These are phyloP conservation scores for Cardiospermum halicacabum DNA, from an alignment of 345 rosid genomes.

Conservation along the genomic window DNA sequence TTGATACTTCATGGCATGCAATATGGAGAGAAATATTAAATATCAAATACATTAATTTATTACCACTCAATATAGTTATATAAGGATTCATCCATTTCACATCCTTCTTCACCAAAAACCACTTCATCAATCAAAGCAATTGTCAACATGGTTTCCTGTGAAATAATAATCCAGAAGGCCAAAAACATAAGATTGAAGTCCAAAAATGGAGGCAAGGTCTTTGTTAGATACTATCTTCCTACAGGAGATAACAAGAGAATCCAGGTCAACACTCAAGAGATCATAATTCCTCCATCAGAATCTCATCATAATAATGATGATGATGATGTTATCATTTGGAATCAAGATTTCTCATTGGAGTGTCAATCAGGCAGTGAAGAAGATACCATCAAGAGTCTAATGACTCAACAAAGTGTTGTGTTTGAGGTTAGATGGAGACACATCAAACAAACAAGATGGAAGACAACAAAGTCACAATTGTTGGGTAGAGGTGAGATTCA, in stretches of 20 bases:
- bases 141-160: no score
- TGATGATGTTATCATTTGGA: slow-evolving; percentile 33
- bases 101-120: no score
- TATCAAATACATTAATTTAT: no score
- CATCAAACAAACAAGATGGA: slow-evolving; percentile 13
- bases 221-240: no score
- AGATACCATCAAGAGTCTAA: slow-evolving; percentile 31
- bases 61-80: no score
- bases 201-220: no score
- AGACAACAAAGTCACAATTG: slow-evolving; percentile 42
- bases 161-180: no score
- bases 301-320: background rate
- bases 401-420: slow-evolving; percentile 43
- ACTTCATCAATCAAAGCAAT: no score
- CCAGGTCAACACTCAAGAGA: slow-evolving; percentile 44
- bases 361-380: slow-evolving; percentile 58
- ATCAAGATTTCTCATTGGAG: slow-evolving; percentile 54
- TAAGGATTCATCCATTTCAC: no score
- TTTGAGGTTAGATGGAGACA: slow-evolving; percentile 62
- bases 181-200: no score
- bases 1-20: no score
- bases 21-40: no score
- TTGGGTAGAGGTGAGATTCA: slow-evolving; percentile 54
- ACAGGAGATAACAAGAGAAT: slow-evolving; percentile 48
- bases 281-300: slow-evolving; percentile 28